A percentile compares a stretch with the other conserved stretches of the same genome.
Evolutionary conservation across 495 filamentous ascomycete genomes (phyloP).

Genomic region (Amphirosellinia nigrospora): DNA sequence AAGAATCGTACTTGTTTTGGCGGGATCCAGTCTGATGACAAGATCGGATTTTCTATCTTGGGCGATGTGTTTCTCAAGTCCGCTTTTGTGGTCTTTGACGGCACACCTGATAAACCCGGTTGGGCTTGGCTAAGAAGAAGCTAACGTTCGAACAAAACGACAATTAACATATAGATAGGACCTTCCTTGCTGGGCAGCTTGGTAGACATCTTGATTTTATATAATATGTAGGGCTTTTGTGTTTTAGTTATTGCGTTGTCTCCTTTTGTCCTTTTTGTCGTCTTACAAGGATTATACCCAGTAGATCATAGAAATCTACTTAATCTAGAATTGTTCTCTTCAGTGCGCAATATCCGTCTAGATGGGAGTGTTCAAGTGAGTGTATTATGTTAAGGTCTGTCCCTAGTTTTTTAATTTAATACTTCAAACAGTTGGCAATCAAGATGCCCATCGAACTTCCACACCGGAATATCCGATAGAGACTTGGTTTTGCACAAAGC

Average conservation of each 20-base stretch:
- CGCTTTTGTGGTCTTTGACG: slow-evolving; percentile 76
- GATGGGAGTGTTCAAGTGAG: no score
- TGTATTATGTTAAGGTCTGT: no score
- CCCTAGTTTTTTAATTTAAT: no score
- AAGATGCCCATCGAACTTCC: no score
- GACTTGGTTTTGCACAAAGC: no score
- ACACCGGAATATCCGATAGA: no score
- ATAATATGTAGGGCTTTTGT: not conserved
- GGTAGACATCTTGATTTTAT: not conserved
- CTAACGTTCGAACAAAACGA: not conserved
- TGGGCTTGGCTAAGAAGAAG: slow-evolving; percentile 61
- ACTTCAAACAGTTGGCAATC: no score
- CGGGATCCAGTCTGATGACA: slow-evolving; percentile 65
- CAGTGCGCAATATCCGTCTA: not conserved
- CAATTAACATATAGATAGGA: no score
- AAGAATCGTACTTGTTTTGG: slow-evolving; percentile 57
- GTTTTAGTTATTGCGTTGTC: not conserved
- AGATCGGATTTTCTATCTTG: slow-evolving; percentile 69
- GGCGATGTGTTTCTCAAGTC: slow-evolving; percentile 80
- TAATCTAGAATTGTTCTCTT: not conserved
- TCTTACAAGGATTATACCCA: not conserved
- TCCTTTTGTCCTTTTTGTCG: not conserved
- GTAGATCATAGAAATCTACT: not conserved
- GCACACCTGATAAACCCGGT: slow-evolving; percentile 40
- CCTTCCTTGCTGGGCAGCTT: not conserved